A percentile compares a stretch with the other conserved stretches of the same genome.
These are phyloP conservation scores for Phytopythium chamaehyphon DNA, from an alignment of 352 stramenopile species.

Conservation along the genomic window DNA sequence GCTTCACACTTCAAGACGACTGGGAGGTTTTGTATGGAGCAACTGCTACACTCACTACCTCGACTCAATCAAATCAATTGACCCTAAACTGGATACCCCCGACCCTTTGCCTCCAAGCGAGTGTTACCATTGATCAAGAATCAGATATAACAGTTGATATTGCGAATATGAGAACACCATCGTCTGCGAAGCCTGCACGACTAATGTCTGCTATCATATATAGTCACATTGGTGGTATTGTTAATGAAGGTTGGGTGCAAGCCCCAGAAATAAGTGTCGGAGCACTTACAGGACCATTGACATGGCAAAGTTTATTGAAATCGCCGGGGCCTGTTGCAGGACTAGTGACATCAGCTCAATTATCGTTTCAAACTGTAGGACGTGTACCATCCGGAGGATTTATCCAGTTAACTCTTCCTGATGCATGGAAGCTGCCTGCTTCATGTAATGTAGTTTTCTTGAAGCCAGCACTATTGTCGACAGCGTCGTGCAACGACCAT, in stretches of 20 bases:
- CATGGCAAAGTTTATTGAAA: conserved; percentile 41
- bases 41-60: conserved; percentile 16
- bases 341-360: conserved; percentile 31
- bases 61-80: conserved; percentile 7
- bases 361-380: conserved; percentile 38
- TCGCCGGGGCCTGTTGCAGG: conserved; percentile 48
- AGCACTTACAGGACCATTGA: conserved; percentile 26
- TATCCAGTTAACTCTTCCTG: conserved; percentile 36
- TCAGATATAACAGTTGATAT: conserved; percentile 32
- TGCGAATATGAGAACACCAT: conserved; percentile 38
- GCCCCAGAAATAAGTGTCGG: conserved; percentile 34
- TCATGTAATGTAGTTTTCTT: conserved; percentile 29
- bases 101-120: conserved; percentile 24
- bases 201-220: conserved; percentile 16
- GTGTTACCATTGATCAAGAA: conserved; percentile 27
- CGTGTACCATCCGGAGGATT: conserved; percentile 25
- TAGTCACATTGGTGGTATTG: conserved; percentile 42
- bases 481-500: conserved; percentile 26
- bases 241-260: conserved; percentile 33
- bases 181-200: conserved; percentile 26
- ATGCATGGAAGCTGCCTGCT: conserved; percentile 36
- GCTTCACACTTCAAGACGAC: conserved; percentile 22
- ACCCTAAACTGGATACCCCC: conserved; percentile 10
- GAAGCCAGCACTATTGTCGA: conserved; percentile 23
- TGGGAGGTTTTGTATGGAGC: conserved; percentile 35